Evolutionary conservation across 768 basidiomycete genomes (phyloP), one percentile per base, ranked within the genome.

Genomic region (Lactifluus subvellereus): DNA sequence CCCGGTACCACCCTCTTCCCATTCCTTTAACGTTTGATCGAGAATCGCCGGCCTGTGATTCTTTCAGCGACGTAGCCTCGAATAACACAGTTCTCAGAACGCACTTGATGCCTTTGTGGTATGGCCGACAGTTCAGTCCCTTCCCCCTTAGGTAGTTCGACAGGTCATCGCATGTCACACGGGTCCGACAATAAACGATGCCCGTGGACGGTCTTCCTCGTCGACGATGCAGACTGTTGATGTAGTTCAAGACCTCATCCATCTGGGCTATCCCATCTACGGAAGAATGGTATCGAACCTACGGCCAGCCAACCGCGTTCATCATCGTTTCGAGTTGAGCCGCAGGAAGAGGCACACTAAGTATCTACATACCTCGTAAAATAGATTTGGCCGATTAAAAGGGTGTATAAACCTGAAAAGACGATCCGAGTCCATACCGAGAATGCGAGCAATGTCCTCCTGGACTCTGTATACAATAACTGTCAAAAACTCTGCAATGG

Each of bases 301-400:
- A 65, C 27, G 33, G 54, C 33, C 37, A n/a, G 11, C 57, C 30
- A 33, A 8, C 43, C 27, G 59, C 22, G 53, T 33, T 33, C 27
- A 20, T 8, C 18, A 18, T 3, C 32, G 14, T 8, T 53, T 35
- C 6, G 37, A 35, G 47, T 27, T 32, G 16, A 18, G 16, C 3
- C 10, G 42, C 22, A 6, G 16, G 11, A 30, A 2, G 10, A 42
- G 43, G 18, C 7, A 61, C 4, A 61, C 4, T 2, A 22, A 18
- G 48, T 33, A 54, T 22, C 1, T 22, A 60, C 71, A 8, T 18
- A 87, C 91, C 76, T 94, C 91, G 64, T 94, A 94, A 71, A 81
- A 94, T 2, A 94, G 77, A 71, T 93, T 93, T 4, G 75, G 69
- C 4, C 91, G 80, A 68, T 94, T 94, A 74, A 92, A 93, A 0